These are phyloP conservation scores for Bondarzewia mesenterica DNA, from an alignment of 1,284 basidiomycete genomes.

Conservation along the genomic window DNA sequence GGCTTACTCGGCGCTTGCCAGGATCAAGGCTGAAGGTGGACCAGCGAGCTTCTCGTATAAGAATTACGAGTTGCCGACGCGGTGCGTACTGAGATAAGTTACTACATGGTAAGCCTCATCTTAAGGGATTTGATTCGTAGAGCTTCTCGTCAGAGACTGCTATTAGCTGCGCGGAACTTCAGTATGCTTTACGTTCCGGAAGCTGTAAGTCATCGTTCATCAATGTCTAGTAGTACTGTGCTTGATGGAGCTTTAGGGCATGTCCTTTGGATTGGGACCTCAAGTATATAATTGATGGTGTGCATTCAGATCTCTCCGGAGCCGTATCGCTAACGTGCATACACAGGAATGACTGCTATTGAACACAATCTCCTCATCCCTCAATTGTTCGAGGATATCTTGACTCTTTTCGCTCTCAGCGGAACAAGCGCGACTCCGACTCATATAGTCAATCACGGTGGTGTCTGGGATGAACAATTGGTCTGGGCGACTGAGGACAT, in stretches of 20 bases:
- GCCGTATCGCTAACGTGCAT: no score
- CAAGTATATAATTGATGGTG: slow-evolving; percentile 67
- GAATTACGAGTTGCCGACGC: slow-evolving; percentile 63
- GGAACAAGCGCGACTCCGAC: slow-evolving; percentile 70
- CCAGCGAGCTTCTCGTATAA: slow-evolving; percentile 65
- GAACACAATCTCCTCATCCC: slow-evolving; percentile 64
- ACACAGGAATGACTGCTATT: slow-evolving; percentile 64
- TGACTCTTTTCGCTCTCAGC: slow-evolving; percentile 50
- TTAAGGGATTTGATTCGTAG: no score
- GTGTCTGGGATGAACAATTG: slow-evolving; percentile 53
- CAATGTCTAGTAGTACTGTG: no score
- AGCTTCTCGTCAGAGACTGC: slow-evolving; percentile 59
- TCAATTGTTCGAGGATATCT: slow-evolving; percentile 57
- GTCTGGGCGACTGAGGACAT: slow-evolving; percentile 61
- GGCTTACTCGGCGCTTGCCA: slow-evolving; percentile 52
- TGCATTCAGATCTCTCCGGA: no score
- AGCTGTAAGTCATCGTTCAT: slow-evolving; percentile 45
- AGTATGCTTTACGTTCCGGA: slow-evolving; percentile 68
- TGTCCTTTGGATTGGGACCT: slow-evolving; percentile 68
- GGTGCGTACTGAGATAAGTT: no score
- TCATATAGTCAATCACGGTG: slow-evolving; percentile 68
- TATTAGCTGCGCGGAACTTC: slow-evolving; percentile 51
- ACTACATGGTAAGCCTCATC: no score
- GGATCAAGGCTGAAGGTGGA: slow-evolving; percentile 66
- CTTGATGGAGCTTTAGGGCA: no score